A percentile compares a stretch with the other conserved stretches of the same genome.
Evolutionary conservation across 768 basidiomycete species (phyloP).

Genomic region (Clitopilus passeckerianus): DNA sequence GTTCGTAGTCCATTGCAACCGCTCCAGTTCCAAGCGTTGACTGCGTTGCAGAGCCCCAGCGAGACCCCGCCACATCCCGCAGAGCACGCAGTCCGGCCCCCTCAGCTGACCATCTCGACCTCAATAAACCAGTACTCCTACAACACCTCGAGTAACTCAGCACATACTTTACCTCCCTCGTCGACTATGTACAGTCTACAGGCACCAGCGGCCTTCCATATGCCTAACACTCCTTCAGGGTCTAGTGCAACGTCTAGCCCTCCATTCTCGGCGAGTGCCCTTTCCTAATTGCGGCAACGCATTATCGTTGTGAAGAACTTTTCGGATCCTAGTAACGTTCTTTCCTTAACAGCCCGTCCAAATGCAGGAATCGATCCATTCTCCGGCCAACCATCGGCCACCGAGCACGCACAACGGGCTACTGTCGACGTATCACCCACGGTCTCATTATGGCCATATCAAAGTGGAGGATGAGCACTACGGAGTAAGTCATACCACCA

Average conservation of each 20-base stretch:
- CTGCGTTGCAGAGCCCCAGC: slow-evolving; percentile 32
- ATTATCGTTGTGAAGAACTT: slow-evolving; percentile 18
- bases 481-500: slow-evolving; percentile 31
- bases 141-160: slow-evolving; percentile 30
- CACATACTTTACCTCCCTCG: slow-evolving; percentile 32
- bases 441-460: slow-evolving; percentile 45
- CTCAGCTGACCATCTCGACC: slow-evolving; percentile 61
- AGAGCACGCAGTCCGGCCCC: slow-evolving; percentile 37
- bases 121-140: slow-evolving; percentile 47
- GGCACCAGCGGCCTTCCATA: slow-evolving; percentile 48
- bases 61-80: slow-evolving; percentile 38
- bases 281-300: slow-evolving; percentile 28
- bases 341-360: slow-evolving; percentile 55
- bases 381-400: slow-evolving; percentile 45
- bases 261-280: slow-evolving; percentile 84
- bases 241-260: slow-evolving; percentile 73
- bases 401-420: slow-evolving; percentile 26
- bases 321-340: slow-evolving; percentile 55
- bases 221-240: slow-evolving; percentile 68
- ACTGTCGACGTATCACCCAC: slow-evolving; percentile 37
- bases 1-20: slow-evolving; percentile 22
- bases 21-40: neutral
- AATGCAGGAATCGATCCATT: slow-evolving; percentile 55
- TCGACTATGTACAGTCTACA: slow-evolving; percentile 50
- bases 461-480: slow-evolving; percentile 68